A percentile compares a stretch with the other conserved stretches of the same genome.
Conservation (phyloP, 116 monocot genomes). For the Dioscorea cayenensis region DNA sequence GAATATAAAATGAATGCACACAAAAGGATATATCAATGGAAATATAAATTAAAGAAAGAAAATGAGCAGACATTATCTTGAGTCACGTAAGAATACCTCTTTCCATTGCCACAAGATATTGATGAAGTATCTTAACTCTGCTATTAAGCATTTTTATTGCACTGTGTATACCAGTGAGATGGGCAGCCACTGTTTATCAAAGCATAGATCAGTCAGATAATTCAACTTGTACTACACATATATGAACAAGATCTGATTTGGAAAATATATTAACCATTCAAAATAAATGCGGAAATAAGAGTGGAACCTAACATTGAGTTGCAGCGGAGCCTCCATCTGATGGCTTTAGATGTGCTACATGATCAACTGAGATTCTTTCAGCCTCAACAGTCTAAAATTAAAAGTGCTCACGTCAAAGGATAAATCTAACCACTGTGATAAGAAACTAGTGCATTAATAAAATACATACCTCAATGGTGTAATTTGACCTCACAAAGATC, state of each 20-base stretch:
- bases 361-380: conserved; percentile 97
- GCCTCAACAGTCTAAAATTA: conserved; percentile 94
- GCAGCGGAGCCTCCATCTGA: conserved; percentile 99
- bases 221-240: background rate
- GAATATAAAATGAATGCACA: background rate
- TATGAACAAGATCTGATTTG: background rate
- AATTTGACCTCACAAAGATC: conserved; percentile 94
- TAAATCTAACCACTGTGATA: conserved; percentile 1
- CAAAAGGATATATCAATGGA: background rate
- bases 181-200: conserved; percentile 83
- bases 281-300: background rate
- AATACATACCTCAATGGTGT: conserved; percentile 87
- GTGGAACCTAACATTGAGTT: conserved; percentile 70
- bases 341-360: conserved; percentile 99
- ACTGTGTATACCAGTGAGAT: conserved; percentile 99
- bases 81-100: conserved; percentile 45
- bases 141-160: conserved; percentile 99
- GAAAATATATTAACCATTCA: background rate
- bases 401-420: background rate
- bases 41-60: too few relatives aligned
- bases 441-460: background rate
- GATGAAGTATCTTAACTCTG: conserved; percentile 59
- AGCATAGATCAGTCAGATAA: conserved; percentile 14
- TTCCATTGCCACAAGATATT: conserved; percentile 85
- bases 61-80: too few relatives aligned